Evolutionary conservation across 306 rosid species (phyloP), one percentile per base, ranked within the genome.

Genomic region (Fragaria ananassa): DNA sequence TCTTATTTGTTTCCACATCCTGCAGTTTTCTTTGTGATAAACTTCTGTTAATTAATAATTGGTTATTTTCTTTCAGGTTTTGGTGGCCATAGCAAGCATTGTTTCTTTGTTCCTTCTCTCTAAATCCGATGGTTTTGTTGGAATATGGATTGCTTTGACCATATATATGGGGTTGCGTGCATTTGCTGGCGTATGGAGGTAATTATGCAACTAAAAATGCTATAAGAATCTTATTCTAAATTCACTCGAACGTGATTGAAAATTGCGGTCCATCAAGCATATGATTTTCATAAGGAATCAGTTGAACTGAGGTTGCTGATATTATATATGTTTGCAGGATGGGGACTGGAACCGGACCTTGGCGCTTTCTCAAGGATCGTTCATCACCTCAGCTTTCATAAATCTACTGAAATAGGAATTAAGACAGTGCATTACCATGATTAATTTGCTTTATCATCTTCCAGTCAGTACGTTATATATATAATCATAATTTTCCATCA

Each of bases 341-440:
- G 96, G 96, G 96, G 66, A 92, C 97, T 4, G 96, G 89, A 71
- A 91, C 99, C 1, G 99, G 99, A 85, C 99, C 99, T 9, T 95
- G 99, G 96, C 86, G 87, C 37, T 88, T 90, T 81, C 91, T 92
- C 1, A 90, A 87, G 77, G 47, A 78, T 10, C 71, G 68, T 2
- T 79, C 77, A 4, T 15, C 77, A 72, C 60, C 81, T 47, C 76
- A 78, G 75, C 9, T 34, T 23, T 39, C 17, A 21, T 31, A 42
- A 7, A 5, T 65, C 71, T 12, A 75, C 31, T 7, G 3, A 45
- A 18, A 17, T 47, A 18, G 44, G 60, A 60, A 27, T 72, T n/a
- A 11, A 35, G 49, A 0, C 49, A 35, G n/a, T 35, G 35, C 8
- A 54, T 25, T 6, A 3, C 37, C 66, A 56, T 72, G 53, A 37